phyloP scores from a whole-genome alignment of 257 asterid species.

The Solanum etuberosum region DNA sequence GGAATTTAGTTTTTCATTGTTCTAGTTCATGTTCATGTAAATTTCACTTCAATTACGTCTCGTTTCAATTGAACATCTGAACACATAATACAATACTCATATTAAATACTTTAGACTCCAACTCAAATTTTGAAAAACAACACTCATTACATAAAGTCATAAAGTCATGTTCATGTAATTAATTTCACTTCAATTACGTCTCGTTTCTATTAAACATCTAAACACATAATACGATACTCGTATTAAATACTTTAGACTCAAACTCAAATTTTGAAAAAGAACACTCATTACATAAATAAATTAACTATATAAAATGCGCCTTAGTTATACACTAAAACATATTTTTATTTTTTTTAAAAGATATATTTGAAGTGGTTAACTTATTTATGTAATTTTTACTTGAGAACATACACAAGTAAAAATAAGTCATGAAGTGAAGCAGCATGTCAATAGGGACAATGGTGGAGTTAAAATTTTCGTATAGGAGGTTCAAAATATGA shows the following conservation, averaged over 20 bases:
- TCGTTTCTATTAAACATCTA: no score
- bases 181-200: no score
- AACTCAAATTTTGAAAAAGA: not conserved
- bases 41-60: not conserved
- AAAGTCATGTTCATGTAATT: no score
- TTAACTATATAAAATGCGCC: no score
- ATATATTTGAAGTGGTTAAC: no score
- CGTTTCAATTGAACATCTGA: not conserved
- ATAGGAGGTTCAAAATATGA: not conserved
- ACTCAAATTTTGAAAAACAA: not conserved
- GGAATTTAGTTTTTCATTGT: not conserved
- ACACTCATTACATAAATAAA: not conserved
- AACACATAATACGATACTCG: fast-evolving
- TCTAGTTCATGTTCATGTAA: not conserved
- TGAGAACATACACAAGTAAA: not conserved
- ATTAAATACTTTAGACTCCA: not conserved
- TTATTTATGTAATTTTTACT: not conserved
- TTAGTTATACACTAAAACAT: not conserved
- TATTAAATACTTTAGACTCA: not conserved
- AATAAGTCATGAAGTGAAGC: not conserved
- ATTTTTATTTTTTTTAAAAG: no score
- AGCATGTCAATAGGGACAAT: not conserved
- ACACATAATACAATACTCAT: not conserved
- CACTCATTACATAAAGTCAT: not conserved
- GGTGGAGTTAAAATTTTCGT: fast-evolving